These are phyloP conservation scores for Termitomyces sp. DNA, from an alignment of 768 basidiomycete species.

Conservation along the genomic window DNA sequence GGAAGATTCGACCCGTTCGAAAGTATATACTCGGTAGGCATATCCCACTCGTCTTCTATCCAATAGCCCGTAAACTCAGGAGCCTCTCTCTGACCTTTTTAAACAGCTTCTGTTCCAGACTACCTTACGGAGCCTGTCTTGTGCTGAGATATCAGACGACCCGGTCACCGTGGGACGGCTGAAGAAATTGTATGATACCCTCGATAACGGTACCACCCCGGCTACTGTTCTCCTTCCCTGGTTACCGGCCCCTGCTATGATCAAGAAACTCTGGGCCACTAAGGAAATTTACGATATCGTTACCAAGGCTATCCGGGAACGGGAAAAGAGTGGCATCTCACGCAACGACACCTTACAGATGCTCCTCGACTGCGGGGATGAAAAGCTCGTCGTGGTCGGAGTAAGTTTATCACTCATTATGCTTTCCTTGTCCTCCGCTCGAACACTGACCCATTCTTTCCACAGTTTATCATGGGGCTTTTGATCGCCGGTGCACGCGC, in stretches of 20 bases:
- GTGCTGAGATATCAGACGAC: constrained; percentile 70
- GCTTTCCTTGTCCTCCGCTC: neutral
- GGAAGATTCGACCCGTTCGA: constrained; percentile 74
- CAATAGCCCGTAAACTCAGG: constrained; percentile 4
- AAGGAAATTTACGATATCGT: constrained; percentile 77
- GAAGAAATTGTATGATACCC: constrained; percentile 61
- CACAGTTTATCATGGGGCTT: constrained; percentile 78
- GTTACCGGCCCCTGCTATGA: constrained; percentile 72
- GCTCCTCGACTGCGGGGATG: constrained; percentile 70
- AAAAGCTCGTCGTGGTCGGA: constrained; percentile 66
- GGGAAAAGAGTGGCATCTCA: constrained; percentile 54
- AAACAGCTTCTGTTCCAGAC: constrained; percentile 69
- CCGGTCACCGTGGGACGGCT: constrained; percentile 58
- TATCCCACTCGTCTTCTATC: neutral
- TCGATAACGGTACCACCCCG: constrained; percentile 72
- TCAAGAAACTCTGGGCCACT: constrained; percentile 68
- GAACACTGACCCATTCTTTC: constrained; percentile 4
- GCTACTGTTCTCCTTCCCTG: constrained; percentile 73
- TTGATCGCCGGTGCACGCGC: constrained; percentile 80
- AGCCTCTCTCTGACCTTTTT: constrained; percentile 3
- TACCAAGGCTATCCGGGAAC: constrained; percentile 50
- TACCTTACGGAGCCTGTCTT: constrained; percentile 66
- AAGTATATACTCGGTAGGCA: constrained; percentile 61
- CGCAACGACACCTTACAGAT: constrained; percentile 72
- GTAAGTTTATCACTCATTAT: constrained; percentile 37